Conservation (phyloP, 1,284 basidiomycete genomes). For the Malassezia equina region DNA sequence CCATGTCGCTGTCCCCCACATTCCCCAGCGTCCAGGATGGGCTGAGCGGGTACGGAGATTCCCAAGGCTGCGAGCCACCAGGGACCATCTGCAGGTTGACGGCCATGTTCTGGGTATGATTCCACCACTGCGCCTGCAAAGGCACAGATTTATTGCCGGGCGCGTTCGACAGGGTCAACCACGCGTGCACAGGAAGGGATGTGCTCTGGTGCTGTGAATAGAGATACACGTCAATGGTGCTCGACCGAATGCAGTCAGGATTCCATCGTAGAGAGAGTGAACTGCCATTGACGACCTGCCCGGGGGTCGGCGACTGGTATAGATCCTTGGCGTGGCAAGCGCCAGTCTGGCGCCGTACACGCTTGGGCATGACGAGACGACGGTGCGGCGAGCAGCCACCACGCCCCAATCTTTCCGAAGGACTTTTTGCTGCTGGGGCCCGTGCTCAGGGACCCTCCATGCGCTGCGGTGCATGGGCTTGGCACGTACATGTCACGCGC, state of each 20-base stretch:
- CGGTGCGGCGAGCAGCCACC: neutral
- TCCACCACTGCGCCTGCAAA: slow-evolving; percentile 41
- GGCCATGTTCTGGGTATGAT: slow-evolving; percentile 20
- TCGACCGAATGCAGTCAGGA: slow-evolving; percentile 15
- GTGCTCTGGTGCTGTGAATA: slow-evolving; percentile 28
- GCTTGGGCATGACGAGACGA: neutral
- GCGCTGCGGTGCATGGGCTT: neutral
- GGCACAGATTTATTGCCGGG: slow-evolving; percentile 24
- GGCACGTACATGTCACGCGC: slow-evolving; percentile 1
- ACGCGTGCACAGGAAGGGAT: slow-evolving; percentile 37
- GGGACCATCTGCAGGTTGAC: slow-evolving; percentile 45
- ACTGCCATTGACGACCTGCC: neutral
- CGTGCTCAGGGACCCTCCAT: neutral
- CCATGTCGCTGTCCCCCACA: neutral
- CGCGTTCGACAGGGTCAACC: slow-evolving; percentile 26
- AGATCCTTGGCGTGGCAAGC: slow-evolving; percentile 9
- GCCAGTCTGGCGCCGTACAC: neutral
- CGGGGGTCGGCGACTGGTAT: neutral
- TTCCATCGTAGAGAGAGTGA: slow-evolving; percentile 18
- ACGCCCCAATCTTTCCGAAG: too few species aligned
- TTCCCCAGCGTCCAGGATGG: slow-evolving; percentile 27
- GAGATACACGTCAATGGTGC: slow-evolving; percentile 43
- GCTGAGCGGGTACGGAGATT: slow-evolving; percentile 38
- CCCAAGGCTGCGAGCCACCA: slow-evolving; percentile 44
- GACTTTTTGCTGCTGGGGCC: neutral